A percentile compares a stretch with the other conserved stretches of the same genome.
Evolutionary conservation across 2,329 filamentous ascomycete species (phyloP).

Genomic region (Fusarium abutilonis): DNA sequence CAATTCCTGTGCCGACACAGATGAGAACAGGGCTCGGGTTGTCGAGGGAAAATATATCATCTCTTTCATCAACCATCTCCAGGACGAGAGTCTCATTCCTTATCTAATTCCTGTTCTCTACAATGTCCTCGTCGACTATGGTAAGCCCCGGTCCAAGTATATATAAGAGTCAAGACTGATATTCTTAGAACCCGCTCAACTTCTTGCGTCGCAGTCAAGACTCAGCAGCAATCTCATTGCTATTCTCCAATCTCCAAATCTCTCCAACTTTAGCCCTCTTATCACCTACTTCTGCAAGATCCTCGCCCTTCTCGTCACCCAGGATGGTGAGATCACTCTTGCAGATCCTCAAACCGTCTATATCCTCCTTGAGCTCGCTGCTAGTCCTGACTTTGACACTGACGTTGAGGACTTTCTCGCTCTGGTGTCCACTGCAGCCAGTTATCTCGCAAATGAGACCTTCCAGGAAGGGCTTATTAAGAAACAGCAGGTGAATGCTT

Average conservation of each 20-base stretch:
- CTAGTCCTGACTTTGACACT: constrained; percentile 50
- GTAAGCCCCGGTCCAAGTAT: constrained; percentile 50
- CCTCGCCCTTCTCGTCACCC: constrained; percentile 62
- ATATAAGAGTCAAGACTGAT: constrained; percentile 1
- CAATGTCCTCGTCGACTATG: constrained; percentile 71
- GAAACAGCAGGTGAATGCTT: constrained; percentile 51
- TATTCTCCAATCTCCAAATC: constrained; percentile 58
- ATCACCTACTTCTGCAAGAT: constrained; percentile 67
- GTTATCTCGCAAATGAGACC: constrained; percentile 64
- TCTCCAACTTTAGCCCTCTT: constrained; percentile 55
- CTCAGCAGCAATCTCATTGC: constrained; percentile 61
- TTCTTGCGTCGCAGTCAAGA: constrained; percentile 61
- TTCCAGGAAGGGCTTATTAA: constrained; percentile 62
- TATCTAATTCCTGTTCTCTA: constrained; percentile 69
- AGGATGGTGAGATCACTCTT: constrained; percentile 59
- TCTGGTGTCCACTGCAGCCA: constrained; percentile 61
- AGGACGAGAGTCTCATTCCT: constrained; percentile 58
- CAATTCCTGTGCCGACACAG: constrained; percentile 71
- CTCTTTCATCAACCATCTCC: constrained; percentile 60
- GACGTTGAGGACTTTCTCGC: constrained; percentile 66
- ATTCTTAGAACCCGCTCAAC: constrained; percentile 64
- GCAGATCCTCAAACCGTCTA: constrained; percentile 59
- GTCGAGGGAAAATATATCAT: constrained; percentile 60
- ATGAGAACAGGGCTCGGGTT: constrained; percentile 68
- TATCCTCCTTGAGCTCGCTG: constrained; percentile 61